Conservation (phyloP, 371 early-diverging fungal species). For the Rhizopus arrhizus region DNA sequence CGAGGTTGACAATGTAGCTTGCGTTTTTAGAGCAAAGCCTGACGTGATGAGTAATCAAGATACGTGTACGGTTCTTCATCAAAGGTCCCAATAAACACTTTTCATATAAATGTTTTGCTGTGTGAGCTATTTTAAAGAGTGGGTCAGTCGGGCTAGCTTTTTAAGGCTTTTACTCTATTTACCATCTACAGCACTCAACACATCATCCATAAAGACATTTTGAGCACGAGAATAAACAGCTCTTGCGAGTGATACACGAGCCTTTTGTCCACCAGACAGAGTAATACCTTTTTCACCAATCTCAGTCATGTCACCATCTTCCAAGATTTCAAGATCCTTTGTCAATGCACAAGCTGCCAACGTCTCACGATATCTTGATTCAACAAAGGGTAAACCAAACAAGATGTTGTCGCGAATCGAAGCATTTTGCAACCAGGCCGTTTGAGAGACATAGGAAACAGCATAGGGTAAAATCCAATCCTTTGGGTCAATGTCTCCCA, state of each 20-base stretch:
- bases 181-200: constrained; percentile 79
- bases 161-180: constrained; percentile 1
- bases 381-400: constrained; percentile 53
- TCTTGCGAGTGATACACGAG: constrained; percentile 81
- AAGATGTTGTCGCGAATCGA: constrained; percentile 70
- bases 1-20: constrained; percentile 69
- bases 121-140: constrained; percentile 61
- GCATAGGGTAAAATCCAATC: constrained; percentile 24
- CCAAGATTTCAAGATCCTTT: constrained; percentile 61
- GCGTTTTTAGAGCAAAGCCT: constrained; percentile 71
- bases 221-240: constrained; percentile 81
- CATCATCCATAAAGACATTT: constrained; percentile 81
- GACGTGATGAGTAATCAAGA: constrained; percentile 91
- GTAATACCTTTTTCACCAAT: constrained; percentile 89
- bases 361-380: constrained; percentile 55
- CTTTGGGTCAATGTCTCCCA: constrained; percentile 8
- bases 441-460: constrained; percentile 37
- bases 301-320: constrained; percentile 89
- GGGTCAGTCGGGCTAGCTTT: background rate
- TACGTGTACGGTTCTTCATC: constrained; percentile 75
- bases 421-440: constrained; percentile 86
- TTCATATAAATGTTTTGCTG: constrained; percentile 79
- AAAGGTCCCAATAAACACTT: constrained; percentile 72
- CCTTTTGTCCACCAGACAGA: constrained; percentile 78
- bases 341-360: constrained; percentile 63